phyloP scores from a whole-genome alignment of 1,284 basidiomycete species.

The Rhodotorula sp. region DNA sequence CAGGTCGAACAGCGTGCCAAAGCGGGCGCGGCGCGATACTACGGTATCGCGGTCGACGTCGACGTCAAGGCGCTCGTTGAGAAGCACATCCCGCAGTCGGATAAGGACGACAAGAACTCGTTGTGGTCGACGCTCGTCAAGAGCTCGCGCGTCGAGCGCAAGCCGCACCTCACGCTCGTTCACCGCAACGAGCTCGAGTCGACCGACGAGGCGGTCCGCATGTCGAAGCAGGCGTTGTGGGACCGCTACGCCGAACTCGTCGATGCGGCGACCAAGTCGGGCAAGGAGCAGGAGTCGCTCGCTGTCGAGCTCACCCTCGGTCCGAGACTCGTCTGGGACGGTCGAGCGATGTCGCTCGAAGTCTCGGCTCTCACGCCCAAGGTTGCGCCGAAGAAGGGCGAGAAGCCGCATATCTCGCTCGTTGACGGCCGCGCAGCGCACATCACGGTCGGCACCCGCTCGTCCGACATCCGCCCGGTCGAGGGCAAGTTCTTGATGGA shows the following conservation, averaged over 20 bases:
- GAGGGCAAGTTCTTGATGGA: constrained; percentile 69
- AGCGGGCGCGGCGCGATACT: constrained; percentile 59
- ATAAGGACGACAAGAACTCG: constrained; percentile 5
- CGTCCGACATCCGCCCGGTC: constrained; percentile 60
- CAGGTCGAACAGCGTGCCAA: constrained; percentile 46
- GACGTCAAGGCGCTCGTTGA: constrained; percentile 59
- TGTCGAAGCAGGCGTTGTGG: constrained; percentile 48
- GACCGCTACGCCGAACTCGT: constrained; percentile 22
- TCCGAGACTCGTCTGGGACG: constrained; percentile 67
- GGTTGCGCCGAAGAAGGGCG: constrained; percentile 10
- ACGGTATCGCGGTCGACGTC: constrained; percentile 70
- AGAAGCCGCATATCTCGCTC: constrained; percentile 32
- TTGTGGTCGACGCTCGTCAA: constrained; percentile 39
- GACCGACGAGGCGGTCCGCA: constrained; percentile 18
- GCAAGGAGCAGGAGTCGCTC: constrained; percentile 51
- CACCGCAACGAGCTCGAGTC: constrained; percentile 63
- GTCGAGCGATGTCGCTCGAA: constrained; percentile 68
- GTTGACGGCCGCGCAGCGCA: constrained; percentile 54
- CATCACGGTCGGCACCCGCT: constrained; percentile 79
- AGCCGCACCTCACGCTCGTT: constrained; percentile 83
- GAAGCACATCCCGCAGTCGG: constrained; percentile 43
- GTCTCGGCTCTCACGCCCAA: constrained; percentile 45
- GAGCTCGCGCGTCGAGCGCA: constrained; percentile 57
- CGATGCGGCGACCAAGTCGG: background rate
- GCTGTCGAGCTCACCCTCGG: constrained; percentile 60